phyloP scores from a whole-genome alignment of 2,329 filamentous ascomycete genomes.

The Alternaria alternata region DNA sequence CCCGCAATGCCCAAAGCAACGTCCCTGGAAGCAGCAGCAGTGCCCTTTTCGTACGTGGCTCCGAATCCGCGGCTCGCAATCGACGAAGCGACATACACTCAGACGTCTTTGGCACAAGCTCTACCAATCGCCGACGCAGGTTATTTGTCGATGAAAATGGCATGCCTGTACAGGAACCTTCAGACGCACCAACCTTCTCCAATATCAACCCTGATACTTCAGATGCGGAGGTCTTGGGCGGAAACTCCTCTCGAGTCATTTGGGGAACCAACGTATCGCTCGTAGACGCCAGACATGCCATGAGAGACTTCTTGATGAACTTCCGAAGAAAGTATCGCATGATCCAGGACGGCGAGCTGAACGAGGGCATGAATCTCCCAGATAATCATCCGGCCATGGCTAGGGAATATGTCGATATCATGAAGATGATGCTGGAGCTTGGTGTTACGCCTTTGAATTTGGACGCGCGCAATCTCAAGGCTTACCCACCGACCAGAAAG shows the following conservation, averaged over 20 bases:
- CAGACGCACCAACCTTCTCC: conserved; percentile 70
- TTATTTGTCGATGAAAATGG: conserved; percentile 72
- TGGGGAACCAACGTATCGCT: conserved; percentile 99
- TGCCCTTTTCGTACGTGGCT: conserved; percentile 79
- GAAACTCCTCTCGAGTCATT: conserved; percentile 81
- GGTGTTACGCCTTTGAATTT: conserved; percentile 86
- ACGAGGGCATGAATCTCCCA: conserved; percentile 72
- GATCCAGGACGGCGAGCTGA: conserved; percentile 84
- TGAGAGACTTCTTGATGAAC: conserved; percentile 92
- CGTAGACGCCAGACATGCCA: conserved; percentile 82
- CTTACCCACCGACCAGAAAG: conserved; percentile 91
- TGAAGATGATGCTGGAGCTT: conserved; percentile 90
- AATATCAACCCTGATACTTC: conserved; percentile 83
- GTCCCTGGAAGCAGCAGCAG: conserved; percentile 85
- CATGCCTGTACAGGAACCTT: conserved; percentile 62
- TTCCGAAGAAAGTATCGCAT: conserved; percentile 94
- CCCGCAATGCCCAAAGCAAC: conserved; percentile 66
- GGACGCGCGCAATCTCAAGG: conserved; percentile 86
- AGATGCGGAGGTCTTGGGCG: conserved; percentile 87
- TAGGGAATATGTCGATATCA: conserved; percentile 82
- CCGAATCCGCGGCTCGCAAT: conserved; percentile 65
- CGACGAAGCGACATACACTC: conserved; percentile 89
- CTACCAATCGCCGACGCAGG: conserved; percentile 61
- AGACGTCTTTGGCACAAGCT: conserved; percentile 63
- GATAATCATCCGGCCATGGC: conserved; percentile 74